phyloP scores from a whole-genome alignment of 164 flowering plant species.

The Vitis vinifera region ASM3070453v1 NC_081809.1:4841501-4842000 shows the following conservation, averaged over 20 bases:
- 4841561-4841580: neutral
- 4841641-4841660: neutral
- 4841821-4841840: neutral
- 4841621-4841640: neutral
- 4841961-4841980: neutral
- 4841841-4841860: neutral
- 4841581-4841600: slow-evolving; percentile 4
- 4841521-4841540: neutral
- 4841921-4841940: neutral
- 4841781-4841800: neutral
- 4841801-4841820: neutral
- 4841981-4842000: neutral
- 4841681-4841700: slow-evolving; percentile 22
- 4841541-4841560: neutral
- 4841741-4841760: neutral
- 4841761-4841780: neutral
- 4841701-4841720: slow-evolving; percentile 10
- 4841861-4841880: neutral
- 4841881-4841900: neutral
- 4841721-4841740: slow-evolving; percentile 3
- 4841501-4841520: neutral
- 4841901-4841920: neutral
- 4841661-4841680: slow-evolving; percentile 11
- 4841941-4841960: too few species aligned
- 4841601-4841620: neutral